Base-by-base conservation (phyloP, 2,329 filamentous ascomycete species). In the Plectosphaerella cucumerina region DNA sequence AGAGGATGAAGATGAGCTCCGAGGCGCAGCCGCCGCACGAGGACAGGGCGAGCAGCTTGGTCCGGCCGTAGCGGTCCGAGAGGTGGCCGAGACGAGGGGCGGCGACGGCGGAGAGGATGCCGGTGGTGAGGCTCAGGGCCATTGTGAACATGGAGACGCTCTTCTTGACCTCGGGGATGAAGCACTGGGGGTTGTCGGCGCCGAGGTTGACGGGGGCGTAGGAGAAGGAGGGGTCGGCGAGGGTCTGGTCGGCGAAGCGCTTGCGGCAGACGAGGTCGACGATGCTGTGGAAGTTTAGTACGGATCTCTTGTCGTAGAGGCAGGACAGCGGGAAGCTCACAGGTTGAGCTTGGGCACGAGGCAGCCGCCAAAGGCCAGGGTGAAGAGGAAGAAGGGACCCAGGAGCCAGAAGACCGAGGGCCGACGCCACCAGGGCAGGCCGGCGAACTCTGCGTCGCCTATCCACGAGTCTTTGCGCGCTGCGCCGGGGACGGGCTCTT, bases 321-420 rank as follows among this genome's bases (percentile, higher is more conserved):
- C n/a, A 18, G 15, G 11, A 43, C 8, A 22, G 21, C 49, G 21
- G 22, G 52, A 47, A 49, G 60, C 78, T 66, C 69, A 83, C 69
- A 97, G 72, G 62, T 96, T 96, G 55, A 96, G 77, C 66, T 88
- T 94, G 10, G 93, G 92, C 9, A 97, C 89, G 8, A 94, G 75
- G 6, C 89, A 81, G 51, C 90, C 90, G 31, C 93, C 94, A 67
- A 94, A 93, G 0, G 92, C 91, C 49, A 95, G 74, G 0, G 90
- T 90, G 64, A 90, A 93, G 43, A 96, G 69, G 50, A 88, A 77
- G 68, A 92, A 94, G 1, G 91, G 89, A 0, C 81, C 82, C 8
- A 97, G 68, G 5, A 97, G 76, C 89, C 91, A 97, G 68, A 78
- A 89, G 48, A 95, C 81, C 44, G 82, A 86, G 14, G 86, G 86